Evolutionary conservation across 2,329 filamentous ascomycete species (phyloP), one percentile per base, ranked within the genome.

Genomic region (Metarhizium sp.): DNA sequence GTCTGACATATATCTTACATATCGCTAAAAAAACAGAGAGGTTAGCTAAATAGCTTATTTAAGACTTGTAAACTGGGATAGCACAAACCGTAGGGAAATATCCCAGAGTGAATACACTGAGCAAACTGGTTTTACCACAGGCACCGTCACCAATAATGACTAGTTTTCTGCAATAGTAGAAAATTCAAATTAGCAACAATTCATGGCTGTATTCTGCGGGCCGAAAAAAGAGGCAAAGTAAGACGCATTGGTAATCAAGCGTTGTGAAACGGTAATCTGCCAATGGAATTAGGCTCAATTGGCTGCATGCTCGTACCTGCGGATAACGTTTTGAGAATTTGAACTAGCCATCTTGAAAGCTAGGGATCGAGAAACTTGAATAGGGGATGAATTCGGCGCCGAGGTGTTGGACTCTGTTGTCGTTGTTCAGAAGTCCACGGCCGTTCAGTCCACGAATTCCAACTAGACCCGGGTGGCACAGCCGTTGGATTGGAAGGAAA

Each of bases 141-240:
- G 94, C 94, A 77, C 94, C 94, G 68, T 96, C 92, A 59, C 92
- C 92, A 66, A 96, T 96, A 64, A 96, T 96, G 66, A 96, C 92
- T 68, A 96, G 80, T 77, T 96, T 96, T 78, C 92, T 96, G 69
- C 18, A 1, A 29, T 2, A 29, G 20, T 6, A 34, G 48, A 36
- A n/a, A 50, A 20, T 32, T 16, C 20, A 20, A 5, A 13, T 36
- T 34, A 50, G 16, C 38, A 38, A 25, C 14, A 13, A 25, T 18
- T 30, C 45, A 50, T 10, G 14, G 7, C 7, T 34, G 32, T 34
- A 8, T 34, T 7, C 32, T 34, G 32, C 32, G 3, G 32, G 10
- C 32, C 10, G 32, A 8, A 11, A 34, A 34, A 34, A 11, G 7
- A 11, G 32, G 32, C 1, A 34, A 30, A 34, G 38, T 32, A 50